Evolutionary conservation across 176 grass and related monocot species (phyloP).

Genomic region (Carex myosuroides): DNA sequence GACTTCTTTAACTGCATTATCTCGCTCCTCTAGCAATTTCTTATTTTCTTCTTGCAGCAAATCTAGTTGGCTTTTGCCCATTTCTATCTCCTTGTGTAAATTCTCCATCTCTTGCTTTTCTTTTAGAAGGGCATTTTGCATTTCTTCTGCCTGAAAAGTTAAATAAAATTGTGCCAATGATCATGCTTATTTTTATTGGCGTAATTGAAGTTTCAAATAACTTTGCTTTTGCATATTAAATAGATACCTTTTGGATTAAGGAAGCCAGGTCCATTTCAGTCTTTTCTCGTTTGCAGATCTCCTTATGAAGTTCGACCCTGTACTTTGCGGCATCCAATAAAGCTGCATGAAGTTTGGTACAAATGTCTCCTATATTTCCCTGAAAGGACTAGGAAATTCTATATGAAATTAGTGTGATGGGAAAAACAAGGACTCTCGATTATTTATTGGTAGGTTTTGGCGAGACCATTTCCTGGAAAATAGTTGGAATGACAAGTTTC

Average conservation of each 20-base stretch:
- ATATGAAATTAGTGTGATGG: background rate
- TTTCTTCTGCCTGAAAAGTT: constrained; percentile 14
- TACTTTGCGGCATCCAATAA: background rate
- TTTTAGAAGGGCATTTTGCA: constrained; percentile 8
- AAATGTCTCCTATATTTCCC: background rate
- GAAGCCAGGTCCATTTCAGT: background rate
- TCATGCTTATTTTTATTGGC: background rate
- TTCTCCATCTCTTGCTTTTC: constrained; percentile 25
- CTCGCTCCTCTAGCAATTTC: constrained; percentile 30
- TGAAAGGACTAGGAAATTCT: background rate
- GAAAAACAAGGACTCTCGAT: background rate
- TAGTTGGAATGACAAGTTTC: background rate
- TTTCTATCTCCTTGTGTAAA: constrained; percentile 7
- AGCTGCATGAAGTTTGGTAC: background rate
- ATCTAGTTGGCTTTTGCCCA: background rate
- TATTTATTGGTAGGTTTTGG: background rate
- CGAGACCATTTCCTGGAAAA: background rate
- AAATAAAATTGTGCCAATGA: background rate
- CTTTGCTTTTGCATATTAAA: background rate
- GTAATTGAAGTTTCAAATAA: background rate
- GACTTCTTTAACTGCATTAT: constrained; percentile 31
- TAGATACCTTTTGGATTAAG: background rate
- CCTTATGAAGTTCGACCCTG: background rate
- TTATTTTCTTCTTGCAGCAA: constrained; percentile 17
- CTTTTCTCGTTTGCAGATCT: background rate